phyloP scores from a whole-genome alignment of 345 rosid species.

The Populus deltoides region DNA sequence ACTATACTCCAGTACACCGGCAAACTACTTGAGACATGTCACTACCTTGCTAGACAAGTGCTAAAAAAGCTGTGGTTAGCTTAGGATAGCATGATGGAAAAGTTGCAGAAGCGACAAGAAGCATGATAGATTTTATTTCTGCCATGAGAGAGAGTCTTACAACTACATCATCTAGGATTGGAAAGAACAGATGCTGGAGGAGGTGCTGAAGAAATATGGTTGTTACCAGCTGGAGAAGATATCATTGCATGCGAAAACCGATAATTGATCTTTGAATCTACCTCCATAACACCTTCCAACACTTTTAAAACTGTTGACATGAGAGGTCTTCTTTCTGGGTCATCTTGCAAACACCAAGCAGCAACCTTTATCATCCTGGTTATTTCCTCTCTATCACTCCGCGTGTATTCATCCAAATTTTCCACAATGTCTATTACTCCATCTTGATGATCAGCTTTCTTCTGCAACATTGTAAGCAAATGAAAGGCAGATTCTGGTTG shows the following conservation, averaged over 20 bases:
- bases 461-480: background rate
- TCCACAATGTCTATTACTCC: background rate
- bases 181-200: background rate
- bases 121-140: no score
- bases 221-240: background rate
- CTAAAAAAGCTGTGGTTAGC: no score
- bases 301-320: background rate
- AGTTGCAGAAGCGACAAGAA: no score
- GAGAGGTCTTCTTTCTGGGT: background rate
- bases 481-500: background rate
- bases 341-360: constrained; percentile 1
- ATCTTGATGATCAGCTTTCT: background rate
- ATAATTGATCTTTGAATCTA: background rate
- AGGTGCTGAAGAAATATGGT: background rate
- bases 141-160: no score
- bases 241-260: background rate
- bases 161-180: background rate
- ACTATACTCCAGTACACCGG: no score
- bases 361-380: background rate
- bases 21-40: no score
- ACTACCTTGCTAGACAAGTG: no score
- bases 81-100: no score
- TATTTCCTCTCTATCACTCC: background rate
- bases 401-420: background rate
- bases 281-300: background rate